Evolutionary conservation across 768 basidiomycete genomes (phyloP).

Genomic region (Obba rivulosa): DNA sequence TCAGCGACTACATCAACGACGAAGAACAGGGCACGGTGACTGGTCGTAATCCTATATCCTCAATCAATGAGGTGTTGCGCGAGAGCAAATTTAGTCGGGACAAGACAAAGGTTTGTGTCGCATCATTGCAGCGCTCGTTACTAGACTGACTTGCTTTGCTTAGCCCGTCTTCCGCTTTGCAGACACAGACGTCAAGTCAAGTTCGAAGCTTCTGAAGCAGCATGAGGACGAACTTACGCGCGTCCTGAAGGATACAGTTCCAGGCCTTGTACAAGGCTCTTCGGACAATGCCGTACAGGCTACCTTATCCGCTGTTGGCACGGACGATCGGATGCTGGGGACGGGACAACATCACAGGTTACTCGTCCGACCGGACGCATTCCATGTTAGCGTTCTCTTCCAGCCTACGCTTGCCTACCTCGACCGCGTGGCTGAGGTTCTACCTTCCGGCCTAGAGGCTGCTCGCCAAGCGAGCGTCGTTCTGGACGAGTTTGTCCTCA

Average conservation of each 20-base stretch:
- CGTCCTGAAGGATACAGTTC: conserved; percentile 85
- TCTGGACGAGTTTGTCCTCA: conserved; percentile 89
- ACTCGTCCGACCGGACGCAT: conserved; percentile 86
- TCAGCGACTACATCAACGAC: conserved; percentile 89
- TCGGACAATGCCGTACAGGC: conserved; percentile 60
- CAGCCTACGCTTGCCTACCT: conserved; percentile 88
- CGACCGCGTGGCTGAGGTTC: conserved; percentile 58
- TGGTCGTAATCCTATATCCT: conserved; percentile 83
- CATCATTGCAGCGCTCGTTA: background rate
- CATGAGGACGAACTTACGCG: conserved; percentile 84
- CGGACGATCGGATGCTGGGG: conserved; percentile 71
- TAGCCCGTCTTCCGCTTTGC: conserved; percentile 88
- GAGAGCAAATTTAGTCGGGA: conserved; percentile 79
- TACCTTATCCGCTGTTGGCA: conserved; percentile 52
- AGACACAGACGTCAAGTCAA: conserved; percentile 78
- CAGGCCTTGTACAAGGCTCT: conserved; percentile 78
- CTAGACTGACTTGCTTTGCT: background rate
- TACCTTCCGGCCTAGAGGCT: conserved; percentile 69
- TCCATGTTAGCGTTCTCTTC: conserved; percentile 92
- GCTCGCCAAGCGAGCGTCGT: conserved; percentile 64
- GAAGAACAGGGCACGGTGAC: conserved; percentile 77
- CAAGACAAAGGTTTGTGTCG: conserved; percentile 57
- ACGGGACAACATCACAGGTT: conserved; percentile 78
- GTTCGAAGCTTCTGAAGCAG: conserved; percentile 58
- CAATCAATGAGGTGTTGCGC: conserved; percentile 90